Percentiles rank a stretch among this genome's conserved stretches.
phyloP scores from a whole-genome alignment of 768 basidiomycete species.

The Thelephora ganbajun region DNA sequence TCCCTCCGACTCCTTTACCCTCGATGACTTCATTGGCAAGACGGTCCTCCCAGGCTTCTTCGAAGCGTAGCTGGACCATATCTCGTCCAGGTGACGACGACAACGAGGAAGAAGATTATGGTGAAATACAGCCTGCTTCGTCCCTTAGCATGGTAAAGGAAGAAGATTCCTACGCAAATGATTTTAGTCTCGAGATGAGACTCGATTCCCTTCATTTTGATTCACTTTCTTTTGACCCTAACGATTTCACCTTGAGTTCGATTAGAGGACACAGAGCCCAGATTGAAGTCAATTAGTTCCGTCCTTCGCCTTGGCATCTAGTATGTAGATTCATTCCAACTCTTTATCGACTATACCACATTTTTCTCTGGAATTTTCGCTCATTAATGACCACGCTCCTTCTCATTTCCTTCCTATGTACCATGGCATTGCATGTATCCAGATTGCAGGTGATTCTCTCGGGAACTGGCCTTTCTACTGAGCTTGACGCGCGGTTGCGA shows the following conservation, averaged over 20 bases:
- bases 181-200: conserved; percentile 46
- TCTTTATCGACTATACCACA: too few species aligned
- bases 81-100: neutral
- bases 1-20: neutral
- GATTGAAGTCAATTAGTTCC: too few species aligned
- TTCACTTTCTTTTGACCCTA: conserved; percentile 50
- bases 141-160: neutral
- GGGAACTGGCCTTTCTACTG: too few species aligned
- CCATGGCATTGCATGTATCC: too few species aligned
- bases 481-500: too few species aligned
- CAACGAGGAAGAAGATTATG: neutral
- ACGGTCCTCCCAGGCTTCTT: neutral
- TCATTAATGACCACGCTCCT: too few species aligned
- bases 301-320: too few species aligned
- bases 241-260: conserved; percentile 24
- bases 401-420: too few species aligned
- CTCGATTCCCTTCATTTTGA: conserved; percentile 69
- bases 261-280: neutral
- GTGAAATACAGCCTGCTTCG: neutral
- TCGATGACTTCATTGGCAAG: too few species aligned
- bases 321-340: too few species aligned
- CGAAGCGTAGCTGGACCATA: neutral
- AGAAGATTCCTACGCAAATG: conserved; percentile 10
- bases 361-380: too few species aligned
- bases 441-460: too few species aligned